Percentiles rank a stretch among this genome's conserved stretches.
phyloP scores from a whole-genome alignment of 2,329 filamentous ascomycete genomes.

The Phaeosphaeriaceae sp. region DNA sequence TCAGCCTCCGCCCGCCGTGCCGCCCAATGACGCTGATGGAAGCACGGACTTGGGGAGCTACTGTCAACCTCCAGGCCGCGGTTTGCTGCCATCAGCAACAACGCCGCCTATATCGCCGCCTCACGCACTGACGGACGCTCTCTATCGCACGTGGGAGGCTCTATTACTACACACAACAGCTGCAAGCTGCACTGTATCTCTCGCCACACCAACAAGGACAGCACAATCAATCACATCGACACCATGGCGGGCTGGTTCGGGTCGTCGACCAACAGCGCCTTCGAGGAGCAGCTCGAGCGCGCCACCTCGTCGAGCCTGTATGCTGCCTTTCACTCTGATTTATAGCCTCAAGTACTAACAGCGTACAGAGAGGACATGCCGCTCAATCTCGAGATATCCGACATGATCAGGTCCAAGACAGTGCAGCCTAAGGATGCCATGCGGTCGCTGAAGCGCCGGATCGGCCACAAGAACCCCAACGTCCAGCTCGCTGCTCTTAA shows the following conservation, averaged over 20 bases:
- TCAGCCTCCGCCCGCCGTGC: constrained; percentile 4
- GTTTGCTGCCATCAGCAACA: background rate
- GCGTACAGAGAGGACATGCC: constrained; percentile 85
- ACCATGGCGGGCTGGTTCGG: constrained; percentile 92
- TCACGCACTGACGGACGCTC: background rate
- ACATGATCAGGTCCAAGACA: constrained; percentile 95
- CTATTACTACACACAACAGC: background rate
- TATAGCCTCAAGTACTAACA: constrained; percentile 16
- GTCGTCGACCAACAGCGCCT: constrained; percentile 83
- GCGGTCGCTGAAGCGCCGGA: constrained; percentile 91
- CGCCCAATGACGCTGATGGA: constrained; percentile 19
- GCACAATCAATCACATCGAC: background rate
- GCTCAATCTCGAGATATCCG: constrained; percentile 96
- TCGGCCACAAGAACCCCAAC: constrained; percentile 98
- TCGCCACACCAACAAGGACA: background rate
- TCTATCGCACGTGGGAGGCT: background rate
- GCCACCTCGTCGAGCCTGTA: constrained; percentile 95
- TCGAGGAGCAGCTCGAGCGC: constrained; percentile 97
- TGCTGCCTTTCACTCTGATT: constrained; percentile 6
- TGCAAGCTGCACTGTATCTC: background rate
- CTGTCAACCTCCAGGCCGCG: background rate
- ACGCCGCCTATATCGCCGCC: constrained; percentile 1
- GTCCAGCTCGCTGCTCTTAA: constrained; percentile 94
- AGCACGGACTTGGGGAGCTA: constrained; percentile 3
- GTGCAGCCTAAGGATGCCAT: constrained; percentile 98